Conservation (phyloP, 192 early-diverging fungal species). For the Chytriomyces confervae region DNA sequence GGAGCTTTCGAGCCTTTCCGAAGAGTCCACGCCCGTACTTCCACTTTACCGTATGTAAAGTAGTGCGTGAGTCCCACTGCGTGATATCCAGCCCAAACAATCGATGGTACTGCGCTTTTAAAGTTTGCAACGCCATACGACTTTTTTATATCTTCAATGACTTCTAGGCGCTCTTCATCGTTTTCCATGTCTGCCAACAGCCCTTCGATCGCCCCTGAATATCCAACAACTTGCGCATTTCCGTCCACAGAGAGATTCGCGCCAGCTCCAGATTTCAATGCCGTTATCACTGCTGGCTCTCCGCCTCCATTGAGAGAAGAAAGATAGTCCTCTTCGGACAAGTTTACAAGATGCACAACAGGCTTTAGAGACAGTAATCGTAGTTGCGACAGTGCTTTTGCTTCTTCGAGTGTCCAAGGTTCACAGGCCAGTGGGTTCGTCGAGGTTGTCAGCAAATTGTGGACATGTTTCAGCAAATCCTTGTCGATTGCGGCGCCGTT, state of each 20-base stretch:
- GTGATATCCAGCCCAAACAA: constrained; percentile 87
- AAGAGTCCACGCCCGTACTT: constrained; percentile 92
- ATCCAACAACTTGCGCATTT: constrained; percentile 64
- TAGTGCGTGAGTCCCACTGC: constrained; percentile 88
- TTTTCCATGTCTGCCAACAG: constrained; percentile 53
- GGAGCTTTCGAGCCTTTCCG: constrained; percentile 77
- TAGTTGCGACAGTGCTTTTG: constrained; percentile 82
- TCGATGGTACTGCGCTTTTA: constrained; percentile 78
- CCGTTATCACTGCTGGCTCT: constrained; percentile 69
- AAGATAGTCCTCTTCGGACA: constrained; percentile 69
- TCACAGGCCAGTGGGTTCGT: constrained; percentile 4
- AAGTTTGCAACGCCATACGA: constrained; percentile 49
- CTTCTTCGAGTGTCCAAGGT: constrained; percentile 86
- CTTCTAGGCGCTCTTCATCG: constrained; percentile 59
- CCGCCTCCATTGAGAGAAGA: constrained; percentile 66
- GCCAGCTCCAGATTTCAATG: constrained; percentile 72
- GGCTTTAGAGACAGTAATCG: constrained; percentile 93
- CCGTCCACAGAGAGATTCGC: constrained; percentile 63
- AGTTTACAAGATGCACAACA: constrained; percentile 80
- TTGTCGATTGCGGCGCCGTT: constrained; percentile 1
- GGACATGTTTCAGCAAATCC: constrained; percentile 13
- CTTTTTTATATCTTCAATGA: constrained; percentile 55
- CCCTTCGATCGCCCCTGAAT: constrained; percentile 81
- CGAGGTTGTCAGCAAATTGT: constrained; percentile 6
- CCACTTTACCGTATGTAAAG: constrained; percentile 88